Evolutionary conservation across 164 flowering plant genomes (phyloP).

Genomic region (Dillenia turbinata): DNA sequence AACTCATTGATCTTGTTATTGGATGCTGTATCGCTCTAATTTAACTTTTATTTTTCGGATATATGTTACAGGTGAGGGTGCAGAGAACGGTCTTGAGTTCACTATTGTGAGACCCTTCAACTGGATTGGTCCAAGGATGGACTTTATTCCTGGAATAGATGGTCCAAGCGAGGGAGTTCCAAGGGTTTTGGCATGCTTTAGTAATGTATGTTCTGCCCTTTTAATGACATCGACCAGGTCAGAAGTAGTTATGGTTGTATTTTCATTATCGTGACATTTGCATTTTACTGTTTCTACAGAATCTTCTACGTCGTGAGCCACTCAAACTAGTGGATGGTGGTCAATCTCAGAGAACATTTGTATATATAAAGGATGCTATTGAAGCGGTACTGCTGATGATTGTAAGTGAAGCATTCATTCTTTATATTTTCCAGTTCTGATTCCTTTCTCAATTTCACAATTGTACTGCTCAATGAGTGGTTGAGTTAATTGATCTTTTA

Average conservation of each 20-base stretch:
- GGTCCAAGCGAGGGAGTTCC: conserved; percentile 94
- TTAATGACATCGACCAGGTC: not conserved
- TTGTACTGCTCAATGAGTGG: not conserved
- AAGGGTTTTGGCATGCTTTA: conserved; percentile 84
- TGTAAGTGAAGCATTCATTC: conserved; percentile 22
- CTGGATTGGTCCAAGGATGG: conserved; percentile 95
- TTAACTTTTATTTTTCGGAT: not conserved
- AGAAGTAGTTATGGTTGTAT: too few relatives aligned
- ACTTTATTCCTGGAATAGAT: conserved; percentile 88
- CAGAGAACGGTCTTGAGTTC: conserved; percentile 72
- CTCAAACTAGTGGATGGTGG: conserved; percentile 78
- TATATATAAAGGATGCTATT: conserved; percentile 68
- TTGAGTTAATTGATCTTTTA: not conserved
- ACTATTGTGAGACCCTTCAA: conserved; percentile 85
- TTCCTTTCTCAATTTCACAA: not conserved
- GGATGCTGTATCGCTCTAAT: not conserved
- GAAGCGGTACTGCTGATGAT: conserved; percentile 72
- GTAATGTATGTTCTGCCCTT: conserved; percentile 50
- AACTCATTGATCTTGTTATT: too few relatives aligned
- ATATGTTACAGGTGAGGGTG: conserved; percentile 58
- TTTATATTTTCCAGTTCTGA: not conserved
- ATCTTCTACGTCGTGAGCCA: conserved; percentile 54
- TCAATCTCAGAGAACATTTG: conserved; percentile 58
- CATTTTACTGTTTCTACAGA: conserved; percentile 20
- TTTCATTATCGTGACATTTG: too few relatives aligned